These are phyloP conservation scores for Chaetoceros muelleri DNA, from an alignment of 108 stramenopile species.

Conservation along the genomic window DNA sequence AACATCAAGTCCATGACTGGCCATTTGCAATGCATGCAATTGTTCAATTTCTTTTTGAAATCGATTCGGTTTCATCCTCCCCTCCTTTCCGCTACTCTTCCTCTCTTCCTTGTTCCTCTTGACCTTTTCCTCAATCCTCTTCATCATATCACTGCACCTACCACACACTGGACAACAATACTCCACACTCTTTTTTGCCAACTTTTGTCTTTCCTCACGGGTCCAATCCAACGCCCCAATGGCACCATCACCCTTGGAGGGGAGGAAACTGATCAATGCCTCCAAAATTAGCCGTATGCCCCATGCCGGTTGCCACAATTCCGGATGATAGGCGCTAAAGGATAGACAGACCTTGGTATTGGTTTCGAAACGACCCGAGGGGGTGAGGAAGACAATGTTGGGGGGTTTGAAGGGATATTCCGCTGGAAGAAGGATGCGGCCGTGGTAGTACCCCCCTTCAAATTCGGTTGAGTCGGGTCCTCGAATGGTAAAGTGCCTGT, in stretches of 20 bases:
- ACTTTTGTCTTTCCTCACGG: slow-evolving; percentile 48
- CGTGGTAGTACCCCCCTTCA: slow-evolving; percentile 94
- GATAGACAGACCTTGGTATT: slow-evolving; percentile 92
- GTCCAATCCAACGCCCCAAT: slow-evolving; percentile 93
- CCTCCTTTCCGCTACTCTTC: background rate
- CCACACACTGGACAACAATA: slow-evolving; percentile 45
- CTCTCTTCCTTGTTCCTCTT: slow-evolving; percentile 8
- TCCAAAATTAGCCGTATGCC: slow-evolving; percentile 95
- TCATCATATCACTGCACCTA: slow-evolving; percentile 25
- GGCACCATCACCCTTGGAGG: slow-evolving; percentile 92
- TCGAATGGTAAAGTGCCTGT: slow-evolving; percentile 94
- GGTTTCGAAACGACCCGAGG: slow-evolving; percentile 92
- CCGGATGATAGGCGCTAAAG: slow-evolving; percentile 93
- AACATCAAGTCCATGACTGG: slow-evolving; percentile 26
- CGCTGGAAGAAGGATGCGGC: slow-evolving; percentile 70
- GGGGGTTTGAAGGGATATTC: slow-evolving; percentile 87
- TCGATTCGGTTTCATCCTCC: slow-evolving; percentile 11
- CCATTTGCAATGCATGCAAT: slow-evolving; percentile 51
- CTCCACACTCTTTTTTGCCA: slow-evolving; percentile 52
- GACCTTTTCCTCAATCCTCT: slow-evolving; percentile 7
- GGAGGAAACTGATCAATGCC: slow-evolving; percentile 93
- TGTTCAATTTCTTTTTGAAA: slow-evolving; percentile 75
- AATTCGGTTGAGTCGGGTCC: slow-evolving; percentile 84
- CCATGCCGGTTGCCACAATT: slow-evolving; percentile 89
- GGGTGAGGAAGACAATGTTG: slow-evolving; percentile 91